Conservation (phyloP, 129 eudicot species). For the Calendula officinalis region DNA sequence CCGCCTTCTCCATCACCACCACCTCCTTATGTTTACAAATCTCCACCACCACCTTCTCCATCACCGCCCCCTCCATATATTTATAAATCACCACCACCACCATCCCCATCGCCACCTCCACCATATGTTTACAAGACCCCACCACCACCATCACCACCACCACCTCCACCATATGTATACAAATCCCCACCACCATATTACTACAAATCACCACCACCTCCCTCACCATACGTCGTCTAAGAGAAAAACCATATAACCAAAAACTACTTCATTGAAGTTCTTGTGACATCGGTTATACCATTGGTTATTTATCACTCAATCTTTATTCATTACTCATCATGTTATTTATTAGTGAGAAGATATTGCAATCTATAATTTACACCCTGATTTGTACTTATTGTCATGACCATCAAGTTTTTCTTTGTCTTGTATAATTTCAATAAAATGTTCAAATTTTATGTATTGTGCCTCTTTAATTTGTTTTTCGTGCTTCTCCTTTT, state of each 20-base stretch:
- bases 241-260: neutral
- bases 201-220: slow-evolving; percentile 4
- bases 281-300: neutral
- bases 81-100: slow-evolving; percentile 1
- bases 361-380: neutral
- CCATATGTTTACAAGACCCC: slow-evolving; percentile 7
- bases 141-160: slow-evolving; percentile 2
- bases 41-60: slow-evolving; percentile 4
- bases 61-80: slow-evolving; percentile 6
- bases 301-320: neutral
- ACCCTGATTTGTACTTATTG: neutral
- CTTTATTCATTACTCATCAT: neutral
- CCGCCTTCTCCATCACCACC: slow-evolving; percentile 13
- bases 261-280: neutral
- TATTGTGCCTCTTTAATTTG: neutral
- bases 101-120: neutral
- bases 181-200: slow-evolving; percentile 13
- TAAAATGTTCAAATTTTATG: neutral
- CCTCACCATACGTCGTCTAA: slow-evolving; percentile 3
- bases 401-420: neutral
- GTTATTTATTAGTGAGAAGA: neutral
- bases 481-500: neutral
- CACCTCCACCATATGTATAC: neutral
- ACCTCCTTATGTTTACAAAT: slow-evolving; percentile 1
- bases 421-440: neutral